Evolutionary conservation across 768 basidiomycete species (phyloP), one percentile per base, ranked within the genome.

Genomic region (Russula abietina): DNA sequence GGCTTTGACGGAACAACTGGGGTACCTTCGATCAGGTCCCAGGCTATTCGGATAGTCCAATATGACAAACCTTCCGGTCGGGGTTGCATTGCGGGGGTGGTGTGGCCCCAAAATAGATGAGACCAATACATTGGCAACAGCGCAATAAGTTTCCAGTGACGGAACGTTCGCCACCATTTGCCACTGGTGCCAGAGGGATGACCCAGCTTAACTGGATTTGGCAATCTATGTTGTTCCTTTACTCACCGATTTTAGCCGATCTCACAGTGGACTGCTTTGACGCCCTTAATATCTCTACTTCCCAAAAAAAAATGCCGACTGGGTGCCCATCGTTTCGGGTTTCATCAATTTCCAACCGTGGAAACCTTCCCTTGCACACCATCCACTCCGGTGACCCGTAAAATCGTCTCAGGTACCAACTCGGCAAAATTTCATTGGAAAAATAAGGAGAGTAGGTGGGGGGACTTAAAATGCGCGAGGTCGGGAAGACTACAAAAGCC

Each of bases 291-390:
- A 8, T 39, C 10, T 19, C 12, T 22, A 33, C 56, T 58, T 52
- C 50, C 52, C 49, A 50, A 9, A 2, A n/a, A 53, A 33, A 38
- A 54, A 22, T 11, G 8, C 36, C 5, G 43, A 53, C 38, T 1
- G 45, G 32, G 22, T 38, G 22, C 12, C 56, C 41, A 17, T 45
- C 33, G 9, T 54, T 32, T 53, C 50, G 51, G 61, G 16, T 33
- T 36, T 51, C 57, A 58, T 57, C 48, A 45, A 59, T 59, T 64
- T 32, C 52, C 22, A 54, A 50, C 62, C 62, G 36, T 38, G 61
- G 24, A 28, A 19, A 39, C 43, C 50, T 57, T 57, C 61, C 28
- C n/a, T 17, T 56, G 55, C n/a, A 22, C n/a, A n/a, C 45, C 45
- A 22, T 22, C 22, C 45, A 22, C 22, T 46, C 45, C n/a, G 33